Conservation (phyloP, 1,284 basidiomycete genomes). For the Tetrapyrgos nigripes region DNA sequence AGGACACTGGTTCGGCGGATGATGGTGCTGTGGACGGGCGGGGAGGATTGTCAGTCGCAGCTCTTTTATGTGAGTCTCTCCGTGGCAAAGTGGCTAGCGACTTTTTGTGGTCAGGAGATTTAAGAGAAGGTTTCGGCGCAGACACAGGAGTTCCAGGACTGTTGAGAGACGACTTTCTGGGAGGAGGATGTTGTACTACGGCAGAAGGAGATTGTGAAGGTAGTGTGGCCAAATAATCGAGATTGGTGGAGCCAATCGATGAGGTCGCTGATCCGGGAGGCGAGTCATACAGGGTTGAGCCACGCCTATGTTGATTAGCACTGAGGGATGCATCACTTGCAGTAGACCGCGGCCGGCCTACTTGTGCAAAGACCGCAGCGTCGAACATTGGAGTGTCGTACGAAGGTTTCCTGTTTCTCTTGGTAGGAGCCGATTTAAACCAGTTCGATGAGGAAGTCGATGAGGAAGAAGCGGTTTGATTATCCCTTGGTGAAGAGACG, state of each 20-base stretch:
- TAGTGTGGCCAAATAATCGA: slow-evolving; percentile 16
- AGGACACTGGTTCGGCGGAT: neutral
- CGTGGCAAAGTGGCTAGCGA: slow-evolving; percentile 19
- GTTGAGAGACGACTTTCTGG: slow-evolving; percentile 16
- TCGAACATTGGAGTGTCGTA: slow-evolving; percentile 9
- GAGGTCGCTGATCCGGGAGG: slow-evolving; percentile 38
- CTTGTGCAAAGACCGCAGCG: neutral
- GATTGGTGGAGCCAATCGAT: slow-evolving; percentile 35
- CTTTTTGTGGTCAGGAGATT: slow-evolving; percentile 26
- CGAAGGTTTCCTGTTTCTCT: slow-evolving; percentile 26
- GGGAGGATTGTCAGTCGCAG: slow-evolving; percentile 3
- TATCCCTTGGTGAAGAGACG: slow-evolving; percentile 11
- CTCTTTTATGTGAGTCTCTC: slow-evolving; percentile 5
- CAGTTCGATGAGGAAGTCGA: slow-evolving; percentile 21
- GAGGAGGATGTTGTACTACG: slow-evolving; percentile 3
- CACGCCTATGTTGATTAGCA: slow-evolving; percentile 17
- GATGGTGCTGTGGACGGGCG: slow-evolving; percentile 19
- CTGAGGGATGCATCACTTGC: slow-evolving; percentile 13
- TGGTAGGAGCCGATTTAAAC: slow-evolving; percentile 26
- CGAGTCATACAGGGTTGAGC: slow-evolving; percentile 32
- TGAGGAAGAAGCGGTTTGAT: slow-evolving; percentile 14
- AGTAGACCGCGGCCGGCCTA: slow-evolving; percentile 23
- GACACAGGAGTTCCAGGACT: slow-evolving; percentile 16
- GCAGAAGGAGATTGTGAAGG: slow-evolving; percentile 19
- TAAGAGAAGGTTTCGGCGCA: slow-evolving; percentile 2